phyloP scores from a whole-genome alignment of 305 asterid species.

The Solanum hybrid region DNA sequence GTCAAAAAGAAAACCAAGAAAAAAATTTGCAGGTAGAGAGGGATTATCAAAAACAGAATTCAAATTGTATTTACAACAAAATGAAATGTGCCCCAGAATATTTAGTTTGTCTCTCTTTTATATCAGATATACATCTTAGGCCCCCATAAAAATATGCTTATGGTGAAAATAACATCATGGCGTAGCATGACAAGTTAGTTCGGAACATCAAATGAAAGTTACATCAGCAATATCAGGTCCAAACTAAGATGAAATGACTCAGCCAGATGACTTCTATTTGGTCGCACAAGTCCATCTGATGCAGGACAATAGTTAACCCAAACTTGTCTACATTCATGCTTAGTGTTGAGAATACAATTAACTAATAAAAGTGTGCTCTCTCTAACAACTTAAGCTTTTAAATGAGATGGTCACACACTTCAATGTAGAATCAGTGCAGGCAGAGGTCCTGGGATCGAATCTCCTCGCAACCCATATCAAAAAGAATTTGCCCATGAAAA shows the following conservation, averaged over 20 bases:
- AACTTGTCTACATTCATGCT: background rate
- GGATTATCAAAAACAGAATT: background rate
- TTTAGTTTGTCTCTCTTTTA: background rate
- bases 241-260: background rate
- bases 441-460: background rate
- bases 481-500: background rate
- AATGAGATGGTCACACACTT: background rate
- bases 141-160: background rate
- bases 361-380: background rate
- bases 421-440: background rate
- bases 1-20: background rate
- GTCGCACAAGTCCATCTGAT: background rate
- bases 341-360: background rate
- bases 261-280: background rate
- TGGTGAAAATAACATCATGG: background rate
- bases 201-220: background rate
- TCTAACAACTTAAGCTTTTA: background rate
- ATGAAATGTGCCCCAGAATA: background rate
- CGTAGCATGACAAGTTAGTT: background rate
- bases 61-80: background rate
- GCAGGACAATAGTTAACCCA: background rate
- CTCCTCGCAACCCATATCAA: background rate
- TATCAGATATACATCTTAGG: background rate
- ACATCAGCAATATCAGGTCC: background rate
- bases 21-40: background rate